Evolutionary conservation across 108 stramenopile genomes (phyloP), one percentile per base, ranked within the genome.

Genomic region (Parietichytrium sp.): DNA sequence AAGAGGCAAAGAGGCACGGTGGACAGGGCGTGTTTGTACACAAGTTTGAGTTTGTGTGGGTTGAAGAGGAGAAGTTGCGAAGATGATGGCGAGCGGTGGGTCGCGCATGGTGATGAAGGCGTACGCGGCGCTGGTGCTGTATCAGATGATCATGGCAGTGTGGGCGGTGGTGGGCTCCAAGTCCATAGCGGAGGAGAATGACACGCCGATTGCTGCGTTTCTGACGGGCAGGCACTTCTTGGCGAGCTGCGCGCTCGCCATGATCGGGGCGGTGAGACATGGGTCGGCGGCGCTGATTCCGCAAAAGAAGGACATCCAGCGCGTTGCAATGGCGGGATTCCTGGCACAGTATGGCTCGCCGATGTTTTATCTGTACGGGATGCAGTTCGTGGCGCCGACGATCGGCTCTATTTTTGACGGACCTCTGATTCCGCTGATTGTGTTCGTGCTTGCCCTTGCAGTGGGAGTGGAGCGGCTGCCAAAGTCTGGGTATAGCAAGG

Each of bases 91-190:
- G n/a, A n/a, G n/a, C n/a, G n/a, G n/a, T n/a, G n/a, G n/a, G n/a
- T n/a, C n/a, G 15, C 33, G 42, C 16, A 47, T 10, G 33, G 61
- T 72, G 16, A 72, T 33, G 61, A 2, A 45, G 13, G 61, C 61
- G 10, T 72, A 72, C 20, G 6, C 20, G 8, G 61, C 61, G 10
- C 61, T 72, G 15, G 61, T 12, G 10, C 33, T 72, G 33, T 72
- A 72, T 20, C 61, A 72, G 42, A 33, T 25, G 61, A 33, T 72
- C 38, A 72, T 72, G 61, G 61, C 61, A n/a, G 15, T 72, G 38
- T 72, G 61, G 61, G 61, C 61, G 23, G 61, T 42, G 20, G 45
- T 72, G 13, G 61, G 61, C 61, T 72, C 61, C 29, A 72, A 72
- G 61, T 72, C 61, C 23, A 33, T 72, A 12, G n/a, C n/a, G n/a